A percentile compares a stretch with the other conserved stretches of the same genome.
Conservation (phyloP, 768 basidiomycete genomes). For the Lactarius quietus region DNA sequence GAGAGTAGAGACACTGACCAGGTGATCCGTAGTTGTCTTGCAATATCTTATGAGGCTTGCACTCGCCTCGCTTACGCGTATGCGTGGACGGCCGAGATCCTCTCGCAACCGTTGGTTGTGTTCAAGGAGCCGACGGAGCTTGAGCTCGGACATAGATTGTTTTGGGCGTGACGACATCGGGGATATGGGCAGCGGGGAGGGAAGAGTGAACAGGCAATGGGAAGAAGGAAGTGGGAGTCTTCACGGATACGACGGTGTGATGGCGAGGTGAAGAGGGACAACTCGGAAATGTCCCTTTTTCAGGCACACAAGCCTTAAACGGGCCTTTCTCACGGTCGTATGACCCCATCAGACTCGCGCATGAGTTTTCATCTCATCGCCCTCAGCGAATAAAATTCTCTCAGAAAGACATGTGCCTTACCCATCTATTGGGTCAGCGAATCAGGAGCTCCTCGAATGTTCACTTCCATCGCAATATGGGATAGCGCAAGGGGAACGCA, state of each 20-base stretch:
- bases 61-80: constrained; percentile 70
- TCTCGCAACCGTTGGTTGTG: constrained; percentile 71
- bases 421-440: not conserved
- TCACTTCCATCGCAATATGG: not conserved
- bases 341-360: not conserved
- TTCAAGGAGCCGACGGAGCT: constrained; percentile 69
- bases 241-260: not conserved
- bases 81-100: constrained; percentile 66
- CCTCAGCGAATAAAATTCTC: not conserved
- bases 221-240: not conserved
- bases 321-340: not conserved
- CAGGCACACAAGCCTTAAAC: not conserved
- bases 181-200: too few relatives aligned
- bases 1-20: constrained; percentile 39
- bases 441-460: not conserved
- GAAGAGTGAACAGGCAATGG: not conserved
- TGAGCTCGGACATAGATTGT: constrained; percentile 80
- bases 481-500: not conserved
- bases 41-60: constrained; percentile 69
- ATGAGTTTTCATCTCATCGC: too few relatives aligned
- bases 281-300: not conserved
- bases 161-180: constrained; percentile 58
- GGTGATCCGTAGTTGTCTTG: constrained; percentile 68
- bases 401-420: not conserved
- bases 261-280: not conserved